Evolutionary conservation across 257 asterid species (phyloP).

Genomic region (Penstemon davidsonii): DNA sequence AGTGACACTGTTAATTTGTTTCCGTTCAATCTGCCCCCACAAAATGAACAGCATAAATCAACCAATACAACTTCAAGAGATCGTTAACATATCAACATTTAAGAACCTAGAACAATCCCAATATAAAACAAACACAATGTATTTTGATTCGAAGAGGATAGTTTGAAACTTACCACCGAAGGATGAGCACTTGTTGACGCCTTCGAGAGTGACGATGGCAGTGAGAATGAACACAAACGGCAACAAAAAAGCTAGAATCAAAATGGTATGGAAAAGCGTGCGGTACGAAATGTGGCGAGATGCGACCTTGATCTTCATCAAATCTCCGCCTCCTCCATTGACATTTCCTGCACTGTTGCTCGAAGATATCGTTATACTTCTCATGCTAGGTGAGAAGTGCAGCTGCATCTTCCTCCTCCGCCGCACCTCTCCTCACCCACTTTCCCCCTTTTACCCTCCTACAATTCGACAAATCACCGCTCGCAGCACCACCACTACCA

Average conservation of each 20-base stretch:
- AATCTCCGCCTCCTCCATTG: constrained; percentile 62
- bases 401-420: constrained; percentile 94
- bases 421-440: constrained; percentile 29
- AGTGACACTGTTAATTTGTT: neutral
- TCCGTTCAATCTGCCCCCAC: neutral
- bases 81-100: constrained; percentile 6
- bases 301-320: constrained; percentile 94
- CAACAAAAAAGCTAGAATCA: constrained; percentile 81
- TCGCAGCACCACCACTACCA: constrained; percentile 25
- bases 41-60: constrained; percentile 14
- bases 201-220: constrained; percentile 92
- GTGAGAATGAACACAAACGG: constrained; percentile 93
- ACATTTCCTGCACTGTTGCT: constrained; percentile 57
- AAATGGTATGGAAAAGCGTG: constrained; percentile 73
- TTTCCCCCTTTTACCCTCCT: constrained; percentile 29
- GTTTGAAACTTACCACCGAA: constrained; percentile 47
- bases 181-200: constrained; percentile 98
- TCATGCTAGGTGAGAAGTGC: constrained; percentile 99
- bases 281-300: constrained; percentile 85
- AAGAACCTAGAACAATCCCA: constrained; percentile 16
- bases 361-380: constrained; percentile 97
- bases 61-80: constrained; percentile 19
- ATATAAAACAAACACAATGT: constrained; percentile 20
- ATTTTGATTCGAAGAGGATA: neutral
- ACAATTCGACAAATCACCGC: constrained; percentile 32